Evolutionary conservation across 257 asterid genomes (phyloP), one percentile per base, ranked within the genome.

Genomic region (Voacanga thouarsii): DNA sequence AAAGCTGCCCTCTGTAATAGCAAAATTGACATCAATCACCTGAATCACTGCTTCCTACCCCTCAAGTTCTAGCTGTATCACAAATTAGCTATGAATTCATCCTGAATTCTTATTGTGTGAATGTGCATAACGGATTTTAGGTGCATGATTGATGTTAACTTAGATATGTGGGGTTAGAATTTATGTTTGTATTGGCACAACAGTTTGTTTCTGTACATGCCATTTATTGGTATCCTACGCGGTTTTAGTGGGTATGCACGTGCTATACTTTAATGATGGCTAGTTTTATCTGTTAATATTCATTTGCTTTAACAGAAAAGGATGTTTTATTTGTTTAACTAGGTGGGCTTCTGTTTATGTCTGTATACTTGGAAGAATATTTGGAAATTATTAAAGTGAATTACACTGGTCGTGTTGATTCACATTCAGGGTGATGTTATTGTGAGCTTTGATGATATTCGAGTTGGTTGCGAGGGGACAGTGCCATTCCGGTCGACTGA

Each of bases 391-490:
- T 18, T n/a, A 45, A 66, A 33, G 15, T 44, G 61, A 56, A 68
- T 57, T 15, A 18, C 21, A 16, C 53, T 37, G 33, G 23, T 18
- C 45, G 21, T 10, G 9, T 44, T 71, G 80, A 39, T 78, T 82
- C 72, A 59, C 70, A 79, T 87, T 80, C 92, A 93, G 98, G 98
- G 97, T 64, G 97, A 95, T 78, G 99, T 95, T 76, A 90, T 95
- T 78, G 94, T 93, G 71, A 93, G 98, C 91, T 95, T 95, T 73
- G 90, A 91, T 77, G 85, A 86, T 86, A 88, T 90, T 88, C 96
- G 89, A 75, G 96, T 95, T 71, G 99, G 98, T 63, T 83, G 91
- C 78, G 98, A 95, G 89, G 98, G 99, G 81, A 95, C 99, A 26
- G 96, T 95, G 72, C 99, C 98, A 1, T 95, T 92, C 86, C 95